phyloP scores from a whole-genome alignment of 176 grass and related monocot species.

The Hordeum marinum region DNA sequence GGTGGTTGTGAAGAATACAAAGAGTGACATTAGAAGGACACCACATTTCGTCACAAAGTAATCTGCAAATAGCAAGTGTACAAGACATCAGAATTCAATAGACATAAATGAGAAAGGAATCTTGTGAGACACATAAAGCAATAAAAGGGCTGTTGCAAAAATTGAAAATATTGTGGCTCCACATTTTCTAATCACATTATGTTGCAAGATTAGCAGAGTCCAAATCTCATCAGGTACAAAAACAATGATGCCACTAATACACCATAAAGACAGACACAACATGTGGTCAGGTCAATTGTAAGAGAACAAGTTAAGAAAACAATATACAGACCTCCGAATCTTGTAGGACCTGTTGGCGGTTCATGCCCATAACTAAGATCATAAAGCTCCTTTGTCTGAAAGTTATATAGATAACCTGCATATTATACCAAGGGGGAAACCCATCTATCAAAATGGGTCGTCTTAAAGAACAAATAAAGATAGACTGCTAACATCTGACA shows the following conservation, averaged over 20 bases:
- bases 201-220: not conserved
- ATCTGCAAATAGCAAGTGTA: conserved; percentile 52
- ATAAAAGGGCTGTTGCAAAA: not conserved
- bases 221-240: not conserved
- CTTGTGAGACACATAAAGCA: conserved; percentile 4
- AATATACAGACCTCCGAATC: conserved; percentile 82
- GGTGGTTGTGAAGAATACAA: conserved; percentile 99
- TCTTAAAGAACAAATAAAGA: conserved; percentile 1
- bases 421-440: conserved; percentile 9
- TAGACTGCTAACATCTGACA: not conserved
- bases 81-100: conserved; percentile 28
- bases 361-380: conserved; percentile 97
- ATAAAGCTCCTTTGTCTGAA: conserved; percentile 98
- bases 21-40: conserved; percentile 96
- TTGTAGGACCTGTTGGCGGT: conserved; percentile 64
- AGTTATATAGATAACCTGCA: conserved; percentile 98
- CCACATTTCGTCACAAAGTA: conserved; percentile 98
- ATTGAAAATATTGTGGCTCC: not conserved
- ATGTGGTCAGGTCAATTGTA: not conserved
- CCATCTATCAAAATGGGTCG: not conserved
- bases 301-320: conserved; percentile 12
- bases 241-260: not conserved
- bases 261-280: not conserved
- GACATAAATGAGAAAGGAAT: conserved; percentile 12
- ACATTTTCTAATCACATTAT: conserved; percentile 9